These are phyloP conservation scores for Tricholoma terreum DNA, from an alignment of 768 basidiomycete species.

Conservation along the genomic window DNA sequence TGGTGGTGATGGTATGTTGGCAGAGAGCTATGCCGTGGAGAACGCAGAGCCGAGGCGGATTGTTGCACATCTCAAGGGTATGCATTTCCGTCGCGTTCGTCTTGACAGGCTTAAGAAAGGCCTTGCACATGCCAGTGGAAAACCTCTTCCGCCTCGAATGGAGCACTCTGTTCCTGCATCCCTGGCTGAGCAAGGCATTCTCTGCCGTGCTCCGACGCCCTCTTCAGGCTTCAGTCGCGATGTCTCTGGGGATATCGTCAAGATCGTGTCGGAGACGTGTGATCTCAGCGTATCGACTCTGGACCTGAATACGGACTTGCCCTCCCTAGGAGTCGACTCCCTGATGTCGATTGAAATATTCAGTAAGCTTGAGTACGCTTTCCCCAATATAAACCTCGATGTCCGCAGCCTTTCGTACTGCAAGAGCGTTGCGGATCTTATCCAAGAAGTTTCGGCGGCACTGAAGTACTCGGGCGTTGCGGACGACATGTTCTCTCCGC, in stretches of 20 bases:
- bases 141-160: not conserved
- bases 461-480: not conserved
- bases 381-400: constrained; percentile 30
- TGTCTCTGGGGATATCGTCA: constrained; percentile 28
- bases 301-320: constrained; percentile 41
- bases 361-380: constrained; percentile 32
- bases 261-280: constrained; percentile 41
- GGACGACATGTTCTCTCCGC: constrained; percentile 8
- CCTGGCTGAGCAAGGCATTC: not conserved
- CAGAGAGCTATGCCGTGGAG: constrained; percentile 51
- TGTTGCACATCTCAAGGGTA: constrained; percentile 54
- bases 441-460: constrained; percentile 23
- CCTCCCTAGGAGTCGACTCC: constrained; percentile 60
- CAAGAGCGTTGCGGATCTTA: constrained; percentile 35
- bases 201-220: not conserved
- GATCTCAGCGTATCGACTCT: constrained; percentile 32
- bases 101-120: constrained; percentile 47
- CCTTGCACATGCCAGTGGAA: constrained; percentile 35
- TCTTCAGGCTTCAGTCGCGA: constrained; percentile 6
- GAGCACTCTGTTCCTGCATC: constrained; percentile 1
- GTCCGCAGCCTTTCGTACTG: constrained; percentile 31
- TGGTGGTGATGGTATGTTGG: constrained; percentile 43
- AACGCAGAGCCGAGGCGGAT: constrained; percentile 34
- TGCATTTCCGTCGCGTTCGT: constrained; percentile 56
- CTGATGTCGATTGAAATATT: constrained; percentile 59